Percentiles rank a stretch among this genome's conserved stretches.
These are phyloP conservation scores for Thraustotheca clavata DNA, from an alignment of 352 stramenopile species.

Conservation along the genomic window DNA sequence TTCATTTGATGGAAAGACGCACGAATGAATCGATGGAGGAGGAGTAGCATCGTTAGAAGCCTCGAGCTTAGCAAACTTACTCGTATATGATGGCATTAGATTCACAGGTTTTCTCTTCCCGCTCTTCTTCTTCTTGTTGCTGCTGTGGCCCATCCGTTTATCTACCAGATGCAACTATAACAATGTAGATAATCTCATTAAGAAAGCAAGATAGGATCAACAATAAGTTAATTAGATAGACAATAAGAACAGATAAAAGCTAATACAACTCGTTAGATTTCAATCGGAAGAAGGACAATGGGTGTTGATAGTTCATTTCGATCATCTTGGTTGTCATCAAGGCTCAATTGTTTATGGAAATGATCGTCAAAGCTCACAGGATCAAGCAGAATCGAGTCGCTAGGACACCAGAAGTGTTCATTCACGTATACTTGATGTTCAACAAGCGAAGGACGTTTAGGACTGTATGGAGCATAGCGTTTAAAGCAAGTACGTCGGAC, in stretches of 20 bases:
- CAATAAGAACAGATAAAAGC: background rate
- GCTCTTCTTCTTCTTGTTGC: constrained; percentile 37
- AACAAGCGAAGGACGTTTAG: background rate
- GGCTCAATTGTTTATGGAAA: background rate
- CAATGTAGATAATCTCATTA: no score
- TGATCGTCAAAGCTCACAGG: background rate
- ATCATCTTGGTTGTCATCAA: background rate
- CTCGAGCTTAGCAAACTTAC: constrained; percentile 52
- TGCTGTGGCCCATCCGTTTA: constrained; percentile 9
- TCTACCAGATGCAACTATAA: no score
- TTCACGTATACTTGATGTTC: background rate
- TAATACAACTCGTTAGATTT: no score
- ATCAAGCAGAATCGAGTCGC: background rate
- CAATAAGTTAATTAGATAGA: no score
- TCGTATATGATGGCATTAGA: constrained; percentile 69
- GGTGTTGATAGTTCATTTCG: background rate
- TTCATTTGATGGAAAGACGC: constrained; percentile 70
- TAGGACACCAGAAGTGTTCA: background rate
- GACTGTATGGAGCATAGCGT: background rate
- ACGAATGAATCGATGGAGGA: constrained; percentile 31
- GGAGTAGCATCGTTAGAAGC: background rate
- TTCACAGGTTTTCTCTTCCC: constrained; percentile 77
- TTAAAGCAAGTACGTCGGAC: background rate
- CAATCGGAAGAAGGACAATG: no score
- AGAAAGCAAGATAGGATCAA: no score